Base-by-base conservation (phyloP, 2,329 filamentous ascomycete genomes). In the Lasiodiplodia theobromae region DNA sequence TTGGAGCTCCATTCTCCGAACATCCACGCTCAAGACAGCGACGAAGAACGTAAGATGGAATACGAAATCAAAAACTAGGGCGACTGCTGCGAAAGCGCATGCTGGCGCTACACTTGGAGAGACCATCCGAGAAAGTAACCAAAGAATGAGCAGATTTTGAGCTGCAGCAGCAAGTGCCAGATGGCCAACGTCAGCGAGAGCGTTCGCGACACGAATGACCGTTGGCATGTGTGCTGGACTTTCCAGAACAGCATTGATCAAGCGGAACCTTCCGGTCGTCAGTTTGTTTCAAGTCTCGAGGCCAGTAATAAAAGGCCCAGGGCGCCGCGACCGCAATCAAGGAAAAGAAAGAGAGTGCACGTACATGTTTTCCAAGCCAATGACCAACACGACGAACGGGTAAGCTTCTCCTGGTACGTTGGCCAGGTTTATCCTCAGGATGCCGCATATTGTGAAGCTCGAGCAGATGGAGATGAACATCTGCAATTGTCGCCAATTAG, bases 11-110 rank as follows among this genome's bases (percentile, higher is more conserved):
- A 91, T 88, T 72, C 92, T 86, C 25, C 89, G 87, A 11, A 95
- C 91, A 76, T 95, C 92, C 53, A 95, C 89, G 74, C 91, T 94
- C 28, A 95, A 82, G 14, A 95, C 91, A 1, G 92, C 88, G 3
- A 94, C 83, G 74, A 95, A 94, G 79, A 94, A 94, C 0, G 92
- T 94, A 8, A 92, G 86, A 25, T 94, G 84, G 74, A 92, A 94
- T 74, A 94, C 89, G 70, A 92, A 91, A 77, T 95, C 92, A 73
- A 94, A 91, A 0, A 91, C 79, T 16, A 93, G 87, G 0, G 92
- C 92, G 64, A 94, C 87, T 2, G 89, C 89, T 3, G 90, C 89
- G 77, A 94, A 95, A 1, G 86, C 87, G 78, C 92, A 94, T 73
- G 94, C 94, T 0, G 89, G 90, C 0, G 89, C 87, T 3, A 94